phyloP scores from a whole-genome alignment of 176 grass and related monocot species.

The Triticum monococcum region DNA sequence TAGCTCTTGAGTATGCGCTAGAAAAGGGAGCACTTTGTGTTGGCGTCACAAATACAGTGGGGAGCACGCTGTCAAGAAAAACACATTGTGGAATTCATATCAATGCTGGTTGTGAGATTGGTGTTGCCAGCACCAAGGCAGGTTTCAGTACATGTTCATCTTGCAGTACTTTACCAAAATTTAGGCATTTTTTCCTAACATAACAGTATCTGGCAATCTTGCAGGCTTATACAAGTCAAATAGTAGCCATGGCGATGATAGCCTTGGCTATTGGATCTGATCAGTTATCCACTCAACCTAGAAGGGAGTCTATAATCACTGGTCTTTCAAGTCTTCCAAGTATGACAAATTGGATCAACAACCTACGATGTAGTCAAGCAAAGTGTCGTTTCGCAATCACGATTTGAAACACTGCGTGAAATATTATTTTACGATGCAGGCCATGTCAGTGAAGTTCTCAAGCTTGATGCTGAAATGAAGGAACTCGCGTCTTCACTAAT shows the following conservation, averaged over 20 bases:
- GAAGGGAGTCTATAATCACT: slow-evolving; percentile 63
- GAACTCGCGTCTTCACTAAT: slow-evolving; percentile 77
- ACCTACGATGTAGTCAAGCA: not conserved
- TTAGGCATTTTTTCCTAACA: not conserved
- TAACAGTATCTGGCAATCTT: not conserved
- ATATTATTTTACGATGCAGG: slow-evolving; percentile 26
- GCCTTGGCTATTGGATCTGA: slow-evolving; percentile 92
- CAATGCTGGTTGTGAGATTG: slow-evolving; percentile 96
- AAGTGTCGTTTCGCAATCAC: not conserved
- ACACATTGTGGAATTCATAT: slow-evolving; percentile 94
- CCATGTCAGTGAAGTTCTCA: slow-evolving; percentile 69
- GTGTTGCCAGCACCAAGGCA: slow-evolving; percentile 94
- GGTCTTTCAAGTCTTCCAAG: slow-evolving; percentile 67
- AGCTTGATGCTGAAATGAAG: slow-evolving; percentile 90
- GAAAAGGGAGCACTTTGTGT: slow-evolving; percentile 83
- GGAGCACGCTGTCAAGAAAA: slow-evolving; percentile 84
- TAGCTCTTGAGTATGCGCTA: slow-evolving; percentile 89
- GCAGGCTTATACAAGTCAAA: slow-evolving; percentile 95
- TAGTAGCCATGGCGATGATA: slow-evolving; percentile 96
- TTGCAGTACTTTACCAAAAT: not conserved
- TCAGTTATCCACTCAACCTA: slow-evolving; percentile 71
- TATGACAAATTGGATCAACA: slow-evolving; percentile 36
- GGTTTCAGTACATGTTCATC: slow-evolving; percentile 1
- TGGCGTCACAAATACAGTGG: slow-evolving; percentile 91
- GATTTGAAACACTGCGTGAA: not conserved